Conservation (phyloP, 176 grass and related monocot genomes). For the Lolium perenne region DNA sequence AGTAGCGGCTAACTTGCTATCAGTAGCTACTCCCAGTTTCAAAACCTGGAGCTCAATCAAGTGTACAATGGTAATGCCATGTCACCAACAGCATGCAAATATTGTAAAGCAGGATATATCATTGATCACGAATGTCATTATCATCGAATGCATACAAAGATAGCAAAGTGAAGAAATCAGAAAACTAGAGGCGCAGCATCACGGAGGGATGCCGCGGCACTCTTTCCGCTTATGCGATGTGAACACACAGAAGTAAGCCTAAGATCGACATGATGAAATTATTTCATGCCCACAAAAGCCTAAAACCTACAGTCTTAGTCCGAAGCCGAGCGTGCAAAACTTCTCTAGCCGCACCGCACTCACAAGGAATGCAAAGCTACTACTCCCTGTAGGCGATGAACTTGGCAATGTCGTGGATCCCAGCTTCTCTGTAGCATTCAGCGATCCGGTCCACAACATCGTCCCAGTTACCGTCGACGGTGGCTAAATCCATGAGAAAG, state of each 20-base stretch:
- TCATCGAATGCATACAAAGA: not conserved
- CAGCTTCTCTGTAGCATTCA: conserved; percentile 77
- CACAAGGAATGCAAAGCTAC: not conserved
- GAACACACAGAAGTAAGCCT: not conserved
- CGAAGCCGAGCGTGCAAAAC: conserved; percentile 3
- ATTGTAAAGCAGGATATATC: not conserved
- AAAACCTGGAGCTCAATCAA: too few species aligned
- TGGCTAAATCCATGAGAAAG: conserved; percentile 89
- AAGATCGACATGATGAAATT: not conserved
- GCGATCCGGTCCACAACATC: conserved; percentile 75
- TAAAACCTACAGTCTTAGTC: not conserved
- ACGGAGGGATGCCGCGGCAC: not conserved
- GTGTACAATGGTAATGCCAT: too few species aligned
- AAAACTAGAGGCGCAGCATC: not conserved
- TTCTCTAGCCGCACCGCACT: not conserved
- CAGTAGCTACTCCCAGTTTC: too few species aligned
- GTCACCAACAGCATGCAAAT: not conserved
- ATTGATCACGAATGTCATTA: not conserved
- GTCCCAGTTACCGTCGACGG: conserved; percentile 81
- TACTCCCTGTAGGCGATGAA: conserved; percentile 68
- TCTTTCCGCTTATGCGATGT: not conserved
- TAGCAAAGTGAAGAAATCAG: not conserved
- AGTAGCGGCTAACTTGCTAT: too few species aligned
- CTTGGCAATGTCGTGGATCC: conserved; percentile 74
- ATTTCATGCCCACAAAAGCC: not conserved